Percentiles rank a stretch among this genome's conserved stretches.
phyloP scores from a whole-genome alignment of 768 basidiomycete genomes.

The Chiua virens region DNA sequence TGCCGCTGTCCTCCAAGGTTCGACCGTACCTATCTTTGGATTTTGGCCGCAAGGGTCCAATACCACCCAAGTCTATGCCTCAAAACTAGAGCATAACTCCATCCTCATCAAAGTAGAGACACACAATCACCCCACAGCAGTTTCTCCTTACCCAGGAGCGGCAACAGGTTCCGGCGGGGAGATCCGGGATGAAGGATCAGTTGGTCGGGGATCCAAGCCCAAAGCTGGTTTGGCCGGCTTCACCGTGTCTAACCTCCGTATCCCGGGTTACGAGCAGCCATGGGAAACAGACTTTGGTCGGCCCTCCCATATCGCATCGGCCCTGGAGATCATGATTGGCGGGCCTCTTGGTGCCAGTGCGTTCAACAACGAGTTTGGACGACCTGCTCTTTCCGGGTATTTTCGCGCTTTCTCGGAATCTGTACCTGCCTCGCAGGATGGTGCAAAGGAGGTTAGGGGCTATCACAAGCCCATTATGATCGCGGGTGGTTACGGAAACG shows the following conservation, averaged over 20 bases:
- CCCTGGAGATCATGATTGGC: slow-evolving; percentile 96
- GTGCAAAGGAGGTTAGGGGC: slow-evolving; percentile 69
- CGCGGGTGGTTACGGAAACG: slow-evolving; percentile 94
- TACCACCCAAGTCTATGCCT: slow-evolving; percentile 48
- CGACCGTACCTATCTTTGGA: slow-evolving; percentile 69
- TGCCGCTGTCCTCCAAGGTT: slow-evolving; percentile 88
- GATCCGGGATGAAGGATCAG: slow-evolving; percentile 96
- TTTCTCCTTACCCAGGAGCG: slow-evolving; percentile 97
- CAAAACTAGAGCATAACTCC: slow-evolving; percentile 69
- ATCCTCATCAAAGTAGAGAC: slow-evolving; percentile 98
- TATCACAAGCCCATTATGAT: slow-evolving; percentile 99
- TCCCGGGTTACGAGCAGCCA: slow-evolving; percentile 87
- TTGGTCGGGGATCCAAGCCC: slow-evolving; percentile 91
- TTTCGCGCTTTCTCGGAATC: slow-evolving; percentile 92
- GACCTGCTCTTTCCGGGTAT: slow-evolving; percentile 90
- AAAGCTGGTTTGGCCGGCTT: slow-evolving; percentile 95
- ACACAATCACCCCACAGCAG: slow-evolving; percentile 98
- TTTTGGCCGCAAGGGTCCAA: slow-evolving; percentile 36
- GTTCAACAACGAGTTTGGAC: slow-evolving; percentile 98
- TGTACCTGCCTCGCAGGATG: slow-evolving; percentile 54
- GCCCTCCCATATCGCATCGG: slow-evolving; percentile 87
- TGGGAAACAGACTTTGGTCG: slow-evolving; percentile 96
- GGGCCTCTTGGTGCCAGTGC: slow-evolving; percentile 93
- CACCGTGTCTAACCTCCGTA: slow-evolving; percentile 90
- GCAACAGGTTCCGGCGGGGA: slow-evolving; percentile 98